Conservation (phyloP, 2,329 filamentous ascomycete species). For the Paecilomyces fulvus region DNA sequence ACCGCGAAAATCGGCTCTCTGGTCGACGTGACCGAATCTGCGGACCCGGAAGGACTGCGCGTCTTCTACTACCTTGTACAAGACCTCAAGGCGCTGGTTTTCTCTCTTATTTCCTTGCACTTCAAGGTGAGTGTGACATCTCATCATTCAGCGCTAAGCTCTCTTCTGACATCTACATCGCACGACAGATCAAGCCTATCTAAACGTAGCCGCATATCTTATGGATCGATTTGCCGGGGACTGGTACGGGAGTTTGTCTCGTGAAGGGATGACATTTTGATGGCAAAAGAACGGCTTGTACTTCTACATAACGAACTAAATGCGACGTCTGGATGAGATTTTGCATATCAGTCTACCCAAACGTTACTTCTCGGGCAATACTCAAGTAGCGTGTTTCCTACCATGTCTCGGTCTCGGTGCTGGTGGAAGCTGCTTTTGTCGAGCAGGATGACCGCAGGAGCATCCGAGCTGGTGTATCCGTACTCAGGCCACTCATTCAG, state of each 20-base stretch:
- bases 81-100: conserved; percentile 91
- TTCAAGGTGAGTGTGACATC: conserved; percentile 61
- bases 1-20: conserved; percentile 97
- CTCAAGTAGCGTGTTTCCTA: neutral
- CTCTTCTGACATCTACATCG: conserved; percentile 2
- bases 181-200: conserved; percentile 44
- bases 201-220: conserved; percentile 17
- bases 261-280: neutral
- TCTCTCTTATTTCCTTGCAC: conserved; percentile 90
- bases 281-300: neutral
- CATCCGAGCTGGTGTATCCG: neutral
- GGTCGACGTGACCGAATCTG: conserved; percentile 91
- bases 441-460: neutral
- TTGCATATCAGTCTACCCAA: neutral
- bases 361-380: neutral
- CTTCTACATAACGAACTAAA: neutral
- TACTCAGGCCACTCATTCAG: neutral
- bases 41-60: conserved; percentile 87
- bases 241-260: neutral
- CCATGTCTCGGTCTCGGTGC: neutral
- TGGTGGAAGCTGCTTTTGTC: neutral
- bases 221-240: neutral
- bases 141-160: neutral
- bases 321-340: neutral
- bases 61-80: conserved; percentile 99